phyloP scores from a whole-genome alignment of 495 filamentous ascomycete species.

The Choiromyces venosus region DNA sequence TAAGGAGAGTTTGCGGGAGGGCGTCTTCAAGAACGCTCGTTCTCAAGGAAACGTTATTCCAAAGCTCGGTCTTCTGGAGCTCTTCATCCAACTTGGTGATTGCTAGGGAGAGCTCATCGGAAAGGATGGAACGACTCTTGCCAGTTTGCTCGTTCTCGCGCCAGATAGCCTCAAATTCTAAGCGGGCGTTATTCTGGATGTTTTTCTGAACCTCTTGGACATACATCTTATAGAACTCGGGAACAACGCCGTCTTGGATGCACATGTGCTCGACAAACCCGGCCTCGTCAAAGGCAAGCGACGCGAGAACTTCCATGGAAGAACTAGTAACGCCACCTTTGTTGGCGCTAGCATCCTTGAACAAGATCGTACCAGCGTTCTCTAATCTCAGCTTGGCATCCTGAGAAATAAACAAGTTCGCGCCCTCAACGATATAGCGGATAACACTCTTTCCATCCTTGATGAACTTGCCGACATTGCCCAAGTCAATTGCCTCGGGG shows the following conservation, averaged over 20 bases:
- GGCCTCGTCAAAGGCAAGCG: slow-evolving; percentile 83
- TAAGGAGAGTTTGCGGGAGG: slow-evolving; percentile 72
- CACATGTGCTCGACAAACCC: slow-evolving; percentile 94
- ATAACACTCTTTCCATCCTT: slow-evolving; percentile 73
- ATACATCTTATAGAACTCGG: slow-evolving; percentile 85
- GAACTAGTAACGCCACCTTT: slow-evolving; percentile 99
- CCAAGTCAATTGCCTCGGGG: slow-evolving; percentile 92
- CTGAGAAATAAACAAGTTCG: slow-evolving; percentile 98
- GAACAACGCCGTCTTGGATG: slow-evolving; percentile 69
- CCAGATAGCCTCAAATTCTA: slow-evolving; percentile 99
- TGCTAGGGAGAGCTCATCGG: slow-evolving; percentile 78
- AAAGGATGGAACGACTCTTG: slow-evolving; percentile 71
- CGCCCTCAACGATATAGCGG: slow-evolving; percentile 94
- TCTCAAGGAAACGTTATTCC: slow-evolving; percentile 75
- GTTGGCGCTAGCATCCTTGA: slow-evolving; percentile 97
- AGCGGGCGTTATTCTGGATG: slow-evolving; percentile 79
- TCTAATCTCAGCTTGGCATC: slow-evolving; percentile 94
- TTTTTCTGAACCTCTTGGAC: slow-evolving; percentile 84
- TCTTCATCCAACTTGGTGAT: slow-evolving; percentile 95
- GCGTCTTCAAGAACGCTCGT: slow-evolving; percentile 76
- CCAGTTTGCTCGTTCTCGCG: slow-evolving; percentile 80
- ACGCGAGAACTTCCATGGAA: slow-evolving; percentile 89
- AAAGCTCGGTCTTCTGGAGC: slow-evolving; percentile 84
- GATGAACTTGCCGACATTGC: slow-evolving; percentile 77
- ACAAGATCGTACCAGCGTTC: slow-evolving; percentile 84